phyloP scores from a whole-genome alignment of 129 eudicot genomes.

The Flaveria bidentis region DNA sequence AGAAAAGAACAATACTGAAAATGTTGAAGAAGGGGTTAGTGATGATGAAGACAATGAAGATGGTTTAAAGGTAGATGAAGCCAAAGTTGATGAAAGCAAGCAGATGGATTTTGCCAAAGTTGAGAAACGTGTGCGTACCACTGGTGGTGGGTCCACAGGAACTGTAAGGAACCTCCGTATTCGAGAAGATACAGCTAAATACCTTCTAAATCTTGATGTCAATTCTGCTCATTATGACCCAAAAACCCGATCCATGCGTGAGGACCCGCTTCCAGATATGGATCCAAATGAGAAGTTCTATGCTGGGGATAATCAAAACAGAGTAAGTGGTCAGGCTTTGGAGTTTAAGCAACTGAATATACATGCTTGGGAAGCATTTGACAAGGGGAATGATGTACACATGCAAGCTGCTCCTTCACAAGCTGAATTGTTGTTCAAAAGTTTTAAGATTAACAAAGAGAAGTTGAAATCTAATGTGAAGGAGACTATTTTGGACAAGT shows the following conservation, averaged over 20 bases:
- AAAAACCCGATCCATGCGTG: constrained; percentile 94
- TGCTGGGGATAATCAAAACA: constrained; percentile 81
- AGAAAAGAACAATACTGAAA: constrained; percentile 62
- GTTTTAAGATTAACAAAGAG: constrained; percentile 71
- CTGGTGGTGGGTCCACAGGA: constrained; percentile 85
- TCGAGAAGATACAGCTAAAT: constrained; percentile 92
- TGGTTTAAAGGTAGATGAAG: constrained; percentile 82
- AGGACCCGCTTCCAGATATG: constrained; percentile 96
- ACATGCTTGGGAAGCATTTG: constrained; percentile 97
- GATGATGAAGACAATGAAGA: constrained; percentile 85
- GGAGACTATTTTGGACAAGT: constrained; percentile 75
- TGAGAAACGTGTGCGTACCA: constrained; percentile 94
- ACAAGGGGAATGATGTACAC: constrained; percentile 88
- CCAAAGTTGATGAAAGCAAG: constrained; percentile 93
- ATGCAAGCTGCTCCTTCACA: constrained; percentile 99
- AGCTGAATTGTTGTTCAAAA: constrained; percentile 76
- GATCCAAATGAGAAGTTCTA: constrained; percentile 87
- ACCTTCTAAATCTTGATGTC: constrained; percentile 86
- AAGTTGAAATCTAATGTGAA: constrained; percentile 73
- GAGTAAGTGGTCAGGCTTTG: constrained; percentile 94
- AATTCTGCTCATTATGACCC: constrained; percentile 95
- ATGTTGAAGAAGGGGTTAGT: constrained; percentile 54
- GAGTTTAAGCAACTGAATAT: constrained; percentile 85
- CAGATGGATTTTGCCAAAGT: constrained; percentile 98
- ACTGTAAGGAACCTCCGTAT: constrained; percentile 71